These are phyloP conservation scores for Neurospora sp. DNA, from an alignment of 495 filamentous ascomycete species.

Conservation along the genomic window DNA sequence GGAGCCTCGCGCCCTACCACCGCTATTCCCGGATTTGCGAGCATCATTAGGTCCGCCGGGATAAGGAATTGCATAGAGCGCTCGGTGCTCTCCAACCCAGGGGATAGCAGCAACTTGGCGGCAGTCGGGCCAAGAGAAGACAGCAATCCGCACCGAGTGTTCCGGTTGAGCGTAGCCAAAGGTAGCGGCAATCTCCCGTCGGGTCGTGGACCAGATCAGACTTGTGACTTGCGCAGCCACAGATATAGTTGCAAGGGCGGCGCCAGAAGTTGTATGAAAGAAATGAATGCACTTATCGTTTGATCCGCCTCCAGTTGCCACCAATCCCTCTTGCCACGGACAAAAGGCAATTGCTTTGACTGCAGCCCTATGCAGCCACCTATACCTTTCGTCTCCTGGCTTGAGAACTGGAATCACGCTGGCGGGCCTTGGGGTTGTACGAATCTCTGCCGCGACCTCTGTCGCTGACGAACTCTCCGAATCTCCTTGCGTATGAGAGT, in stretches of 20 bases:
- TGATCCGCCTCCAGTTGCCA: slow-evolving; percentile 87
- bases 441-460: slow-evolving; percentile 5
- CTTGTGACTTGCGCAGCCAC: slow-evolving; percentile 90
- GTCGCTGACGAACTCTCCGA: slow-evolving; percentile 4
- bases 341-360: slow-evolving; percentile 98
- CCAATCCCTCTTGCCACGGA: slow-evolving; percentile 78
- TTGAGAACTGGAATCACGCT: slow-evolving; percentile 10
- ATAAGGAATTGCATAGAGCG: slow-evolving; percentile 64
- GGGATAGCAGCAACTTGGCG: slow-evolving; percentile 80
- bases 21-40: slow-evolving; percentile 1
- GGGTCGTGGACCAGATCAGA: slow-evolving; percentile 79
- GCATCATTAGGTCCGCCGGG: slow-evolving; percentile 43
- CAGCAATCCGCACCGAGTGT: slow-evolving; percentile 80
- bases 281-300: slow-evolving; percentile 96
- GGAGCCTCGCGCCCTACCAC: slow-evolving; percentile 5
- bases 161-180: slow-evolving; percentile 96
- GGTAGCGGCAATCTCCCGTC: slow-evolving; percentile 81
- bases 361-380: slow-evolving; percentile 72
- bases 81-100: slow-evolving; percentile 73
- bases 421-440: not conserved
- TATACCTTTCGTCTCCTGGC: slow-evolving; percentile 54
- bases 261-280: slow-evolving; percentile 78
- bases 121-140: slow-evolving; percentile 94
- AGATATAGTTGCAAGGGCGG: slow-evolving; percentile 80
- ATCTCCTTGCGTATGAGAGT: not conserved